Percentiles rank a stretch among this genome's conserved stretches.
Conservation (phyloP, 208 protist species). For the Sergeia podlipaevii region DNA sequence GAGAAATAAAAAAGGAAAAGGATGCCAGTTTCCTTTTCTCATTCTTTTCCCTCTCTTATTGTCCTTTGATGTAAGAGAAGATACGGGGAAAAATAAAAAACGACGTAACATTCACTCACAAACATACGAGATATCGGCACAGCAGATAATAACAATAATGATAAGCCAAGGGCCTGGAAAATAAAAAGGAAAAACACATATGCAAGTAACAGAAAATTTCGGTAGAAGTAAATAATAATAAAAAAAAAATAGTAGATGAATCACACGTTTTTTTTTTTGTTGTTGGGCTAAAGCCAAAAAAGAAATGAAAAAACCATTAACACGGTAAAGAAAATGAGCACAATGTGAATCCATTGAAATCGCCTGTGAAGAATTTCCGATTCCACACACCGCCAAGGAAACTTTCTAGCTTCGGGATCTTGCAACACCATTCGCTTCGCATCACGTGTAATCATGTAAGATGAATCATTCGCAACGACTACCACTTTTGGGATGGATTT, state of each 20-base stretch:
- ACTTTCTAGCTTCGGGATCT: slow-evolving; percentile 24
- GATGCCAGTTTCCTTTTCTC: too few relatives aligned
- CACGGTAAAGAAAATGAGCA: slow-evolving; percentile 4
- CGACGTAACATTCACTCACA: too few relatives aligned
- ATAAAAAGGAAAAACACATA: slow-evolving; percentile 10
- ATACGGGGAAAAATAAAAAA: not conserved
- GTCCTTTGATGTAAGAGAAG: too few relatives aligned
- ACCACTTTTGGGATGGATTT: slow-evolving; percentile 37
- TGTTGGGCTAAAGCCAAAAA: not conserved
- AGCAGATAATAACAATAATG: too few relatives aligned
- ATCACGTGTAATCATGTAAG: slow-evolving; percentile 28
- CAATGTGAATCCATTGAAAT: not conserved
- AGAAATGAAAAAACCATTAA: slow-evolving; percentile 13
- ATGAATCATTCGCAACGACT: slow-evolving; percentile 32
- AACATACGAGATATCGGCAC: too few relatives aligned
- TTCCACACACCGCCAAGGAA: slow-evolving; percentile 47
- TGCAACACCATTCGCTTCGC: slow-evolving; percentile 27
- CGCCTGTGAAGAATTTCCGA: not conserved
- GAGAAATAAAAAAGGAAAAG: too few relatives aligned
- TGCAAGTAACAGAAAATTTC: not conserved
- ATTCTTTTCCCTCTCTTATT: too few relatives aligned
- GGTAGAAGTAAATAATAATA: not conserved
- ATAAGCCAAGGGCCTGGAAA: too few relatives aligned
- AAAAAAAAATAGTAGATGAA: not conserved
- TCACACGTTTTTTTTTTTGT: slow-evolving; percentile 2